Percentiles rank a stretch among this genome's conserved stretches.
These are phyloP conservation scores for Brassica incana DNA, from an alignment of 345 rosid genomes.

Conservation along the genomic window DNA sequence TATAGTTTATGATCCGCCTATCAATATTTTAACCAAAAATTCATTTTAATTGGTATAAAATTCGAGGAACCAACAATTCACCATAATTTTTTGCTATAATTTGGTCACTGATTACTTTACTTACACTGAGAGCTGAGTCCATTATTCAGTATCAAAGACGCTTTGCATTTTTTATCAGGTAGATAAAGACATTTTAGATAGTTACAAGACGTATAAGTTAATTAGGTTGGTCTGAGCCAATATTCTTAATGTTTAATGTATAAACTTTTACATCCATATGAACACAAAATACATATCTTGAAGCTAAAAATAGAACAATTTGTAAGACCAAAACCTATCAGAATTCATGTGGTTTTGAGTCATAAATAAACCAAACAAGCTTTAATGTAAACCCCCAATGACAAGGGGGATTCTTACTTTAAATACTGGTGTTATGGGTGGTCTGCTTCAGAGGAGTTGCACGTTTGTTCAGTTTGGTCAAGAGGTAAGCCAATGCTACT, in stretches of 20 bases:
- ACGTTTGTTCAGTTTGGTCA: conserved; percentile 69
- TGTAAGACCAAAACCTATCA: background rate
- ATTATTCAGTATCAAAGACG: no score
- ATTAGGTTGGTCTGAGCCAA: background rate
- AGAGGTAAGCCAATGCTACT: conserved; percentile 75
- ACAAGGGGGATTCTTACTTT: background rate
- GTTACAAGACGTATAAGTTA: no score
- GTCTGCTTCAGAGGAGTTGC: conserved; percentile 47
- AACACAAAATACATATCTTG: background rate
- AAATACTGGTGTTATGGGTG: conserved; percentile 29
- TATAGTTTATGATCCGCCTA: no score
- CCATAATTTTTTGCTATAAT: no score
- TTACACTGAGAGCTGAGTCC: no score
- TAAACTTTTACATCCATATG: background rate
- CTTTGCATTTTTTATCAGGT: no score
- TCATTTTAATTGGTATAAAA: no score
- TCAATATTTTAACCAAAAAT: no score
- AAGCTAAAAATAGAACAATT: background rate
- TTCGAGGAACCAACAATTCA: no score
- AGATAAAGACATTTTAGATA: background rate
- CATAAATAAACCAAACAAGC: background rate
- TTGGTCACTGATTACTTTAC: no score
- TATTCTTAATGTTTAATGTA: background rate
- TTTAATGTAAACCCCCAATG: background rate
- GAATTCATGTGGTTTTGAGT: background rate